These are phyloP conservation scores for Geosiphon pyriformis DNA, from an alignment of 192 early-diverging fungal genomes.

Conservation along the genomic window DNA sequence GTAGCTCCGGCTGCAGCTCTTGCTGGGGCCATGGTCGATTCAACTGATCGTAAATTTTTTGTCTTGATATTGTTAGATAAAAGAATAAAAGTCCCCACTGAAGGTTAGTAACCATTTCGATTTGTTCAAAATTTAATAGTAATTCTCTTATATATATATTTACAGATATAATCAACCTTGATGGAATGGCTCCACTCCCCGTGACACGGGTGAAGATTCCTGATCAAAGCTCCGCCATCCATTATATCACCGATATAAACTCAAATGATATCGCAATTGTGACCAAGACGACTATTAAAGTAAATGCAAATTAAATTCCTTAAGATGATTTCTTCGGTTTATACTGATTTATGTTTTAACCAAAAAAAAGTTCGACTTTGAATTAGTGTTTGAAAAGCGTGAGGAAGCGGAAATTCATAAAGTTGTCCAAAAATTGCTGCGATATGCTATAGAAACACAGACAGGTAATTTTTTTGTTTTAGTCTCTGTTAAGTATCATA, in stretches of 20 bases:
- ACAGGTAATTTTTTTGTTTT: slow-evolving; percentile 24
- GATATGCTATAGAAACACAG: slow-evolving; percentile 27
- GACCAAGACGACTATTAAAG: slow-evolving; percentile 49
- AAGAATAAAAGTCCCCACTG: slow-evolving; percentile 15
- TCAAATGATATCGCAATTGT: slow-evolving; percentile 54
- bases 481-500: background rate
- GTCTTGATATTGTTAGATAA: slow-evolving; percentile 39
- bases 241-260: slow-evolving; percentile 41
- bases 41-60: background rate
- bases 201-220: slow-evolving; percentile 46
- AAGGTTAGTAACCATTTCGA: slow-evolving; percentile 19
- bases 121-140: slow-evolving; percentile 24
- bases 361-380: slow-evolving; percentile 26
- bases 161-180: background rate
- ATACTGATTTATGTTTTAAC: slow-evolving; percentile 1
- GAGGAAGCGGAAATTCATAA: slow-evolving; percentile 29
- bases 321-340: background rate
- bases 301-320: slow-evolving; percentile 16
- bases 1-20: background rate
- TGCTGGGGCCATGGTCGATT: background rate
- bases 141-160: background rate
- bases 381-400: slow-evolving; percentile 29
- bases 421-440: slow-evolving; percentile 32
- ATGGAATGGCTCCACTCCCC: slow-evolving; percentile 43
- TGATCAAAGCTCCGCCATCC: slow-evolving; percentile 19